Evolutionary conservation across 2,329 filamentous ascomycete species (phyloP), one percentile per base, ranked within the genome.

Genomic region (Calcarisporium arbuscula): DNA sequence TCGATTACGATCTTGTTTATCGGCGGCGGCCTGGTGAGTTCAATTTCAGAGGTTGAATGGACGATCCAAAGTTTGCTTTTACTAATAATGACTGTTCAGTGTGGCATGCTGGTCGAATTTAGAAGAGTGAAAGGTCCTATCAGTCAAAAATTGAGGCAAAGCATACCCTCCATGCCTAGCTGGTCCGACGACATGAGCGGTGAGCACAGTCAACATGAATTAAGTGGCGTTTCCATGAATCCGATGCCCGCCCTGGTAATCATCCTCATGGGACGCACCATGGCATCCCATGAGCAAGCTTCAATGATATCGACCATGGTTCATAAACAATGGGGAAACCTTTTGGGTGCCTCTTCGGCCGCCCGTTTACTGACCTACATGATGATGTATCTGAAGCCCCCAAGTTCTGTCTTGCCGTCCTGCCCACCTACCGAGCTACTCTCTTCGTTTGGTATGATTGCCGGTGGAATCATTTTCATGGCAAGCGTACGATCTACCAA

Each of bases 1-100:
- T 90, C 88, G 9, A 95, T 96, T 49, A 89, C 90, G 0, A 71
- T 95, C 30, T 77, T 96, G 56, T 96, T 96, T 65, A 85, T 95
- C 43, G 90, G 90, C 36, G 90, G 89, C 46, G 90, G 92, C 30
- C 55, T 95, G 62, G 82, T 88, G 62, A 69, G 78, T n/a, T n/a
- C n/a, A n/a, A n/a, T n/a, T n/a, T n/a, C n/a, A n/a, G n/a, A n/a
- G n/a, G n/a, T n/a, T n/a, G n/a, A n/a, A 68, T 20, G 8, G 14
- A 3, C 21, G n/a, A n/a, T n/a, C n/a, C n/a, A n/a, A n/a, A n/a
- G n/a, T n/a, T n/a, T n/a, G n/a, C n/a, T n/a, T n/a, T n/a, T n/a
- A n/a, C n/a, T n/a, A n/a, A 3, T 5, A 14, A 8, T 23, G 6
- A 10, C 7, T 7, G 19, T 28, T 25, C 14, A 82, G 72, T 80